Evolutionary conservation across 495 filamentous ascomycete species (phyloP).

Genomic region (Aspergillus hancockii): DNA sequence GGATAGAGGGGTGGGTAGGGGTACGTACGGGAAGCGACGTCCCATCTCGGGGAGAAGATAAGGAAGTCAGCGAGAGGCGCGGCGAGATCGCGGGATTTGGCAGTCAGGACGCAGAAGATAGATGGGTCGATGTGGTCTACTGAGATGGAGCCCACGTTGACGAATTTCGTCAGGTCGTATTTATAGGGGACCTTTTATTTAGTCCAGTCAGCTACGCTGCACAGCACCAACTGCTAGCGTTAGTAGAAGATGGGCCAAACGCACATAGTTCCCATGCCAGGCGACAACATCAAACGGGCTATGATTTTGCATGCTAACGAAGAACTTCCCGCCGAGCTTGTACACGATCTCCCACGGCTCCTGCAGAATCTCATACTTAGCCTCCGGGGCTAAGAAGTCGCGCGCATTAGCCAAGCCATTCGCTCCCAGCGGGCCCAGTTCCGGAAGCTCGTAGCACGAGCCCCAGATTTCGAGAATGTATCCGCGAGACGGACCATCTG

Average conservation of each 20-base stretch:
- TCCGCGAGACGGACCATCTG: constrained; percentile 48
- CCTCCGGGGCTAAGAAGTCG: constrained; percentile 48
- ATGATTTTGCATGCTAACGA: constrained; percentile 49
- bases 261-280: constrained; percentile 54
- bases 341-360: constrained; percentile 50
- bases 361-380: constrained; percentile 41
- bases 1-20: no score
- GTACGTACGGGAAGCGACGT: constrained; percentile 45
- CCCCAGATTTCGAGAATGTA: constrained; percentile 55
- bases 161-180: constrained; percentile 54
- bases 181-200: constrained; percentile 40
- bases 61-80: constrained; percentile 51
- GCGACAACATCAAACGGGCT: constrained; percentile 55
- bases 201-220: not conserved
- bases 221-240: not conserved
- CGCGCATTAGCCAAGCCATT: constrained; percentile 53
- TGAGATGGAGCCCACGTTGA: constrained; percentile 51
- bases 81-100: constrained; percentile 41
- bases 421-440: constrained; percentile 51
- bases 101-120: constrained; percentile 54
- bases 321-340: constrained; percentile 53
- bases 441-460: constrained; percentile 48
- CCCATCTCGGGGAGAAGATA: constrained; percentile 52
- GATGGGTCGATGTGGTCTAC: constrained; percentile 55
- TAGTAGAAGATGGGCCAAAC: constrained; percentile 7